These are phyloP conservation scores for Mrakia gelida DNA, from an alignment of 768 basidiomycete genomes.

Conservation along the genomic window DNA sequence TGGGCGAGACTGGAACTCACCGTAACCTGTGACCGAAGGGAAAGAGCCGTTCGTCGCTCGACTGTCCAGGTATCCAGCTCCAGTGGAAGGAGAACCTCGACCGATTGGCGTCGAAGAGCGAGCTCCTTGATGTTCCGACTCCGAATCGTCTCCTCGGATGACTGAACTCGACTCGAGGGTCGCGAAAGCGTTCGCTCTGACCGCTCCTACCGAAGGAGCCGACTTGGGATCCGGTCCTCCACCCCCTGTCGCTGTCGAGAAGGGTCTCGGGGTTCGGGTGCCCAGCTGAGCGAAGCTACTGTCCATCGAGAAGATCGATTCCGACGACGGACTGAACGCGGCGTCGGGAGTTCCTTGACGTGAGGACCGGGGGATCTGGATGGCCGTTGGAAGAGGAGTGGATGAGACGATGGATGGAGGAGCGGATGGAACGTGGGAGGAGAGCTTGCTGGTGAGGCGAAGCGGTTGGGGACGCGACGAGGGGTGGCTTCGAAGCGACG, in stretches of 20 bases:
- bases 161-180: conserved; percentile 61
- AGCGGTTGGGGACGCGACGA: background rate
- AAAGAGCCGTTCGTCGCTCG: background rate
- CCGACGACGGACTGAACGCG: background rate
- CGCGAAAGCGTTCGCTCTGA: conserved; percentile 75
- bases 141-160: conserved; percentile 46
- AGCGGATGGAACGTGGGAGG: conserved; percentile 36
- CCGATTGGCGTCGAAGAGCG: background rate
- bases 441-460: conserved; percentile 29
- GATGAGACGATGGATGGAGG: conserved; percentile 20
- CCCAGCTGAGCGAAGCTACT: background rate
- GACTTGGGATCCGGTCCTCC: conserved; percentile 58
- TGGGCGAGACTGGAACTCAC: background rate
- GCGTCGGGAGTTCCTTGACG: background rate
- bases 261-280: background rate
- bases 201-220: conserved; percentile 82
- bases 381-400: background rate
- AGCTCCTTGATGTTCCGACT: background rate
- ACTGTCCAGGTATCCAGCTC: background rate
- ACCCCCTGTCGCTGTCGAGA: background rate
- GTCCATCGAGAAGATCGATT: conserved; percentile 12
- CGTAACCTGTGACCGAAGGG: conserved; percentile 42
- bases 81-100: background rate
- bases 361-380: background rate
- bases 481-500: background rate